Percentiles rank a stretch among this genome's conserved stretches.
Evolutionary conservation across 768 basidiomycete genomes (phyloP).

Genomic region (Dentipellis fragilis): DNA sequence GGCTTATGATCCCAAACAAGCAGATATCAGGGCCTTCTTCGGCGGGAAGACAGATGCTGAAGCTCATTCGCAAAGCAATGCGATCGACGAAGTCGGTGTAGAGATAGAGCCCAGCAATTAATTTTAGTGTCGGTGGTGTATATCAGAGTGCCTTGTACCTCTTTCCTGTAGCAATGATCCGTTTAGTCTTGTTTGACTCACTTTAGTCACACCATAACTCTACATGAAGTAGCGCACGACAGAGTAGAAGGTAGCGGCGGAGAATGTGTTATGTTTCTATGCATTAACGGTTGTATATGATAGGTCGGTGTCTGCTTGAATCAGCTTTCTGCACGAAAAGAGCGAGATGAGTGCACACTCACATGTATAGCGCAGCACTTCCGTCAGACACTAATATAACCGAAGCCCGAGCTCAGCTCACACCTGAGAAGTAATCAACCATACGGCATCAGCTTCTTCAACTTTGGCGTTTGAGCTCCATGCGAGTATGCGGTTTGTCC

Average conservation of each 20-base stretch:
- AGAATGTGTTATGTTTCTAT: not conserved
- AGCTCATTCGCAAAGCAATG: conserved; percentile 18
- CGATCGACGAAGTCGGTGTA: conserved; percentile 16
- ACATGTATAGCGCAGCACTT: no score
- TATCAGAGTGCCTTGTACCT: not conserved
- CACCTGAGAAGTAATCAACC: conserved; percentile 26
- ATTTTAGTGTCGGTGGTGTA: not conserved
- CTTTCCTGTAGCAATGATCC: no score
- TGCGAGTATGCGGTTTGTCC: conserved; percentile 58
- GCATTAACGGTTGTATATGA: not conserved
- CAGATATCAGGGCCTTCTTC: conserved; percentile 69
- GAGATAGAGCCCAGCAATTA: not conserved
- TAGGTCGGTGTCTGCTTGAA: not conserved
- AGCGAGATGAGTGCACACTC: no score
- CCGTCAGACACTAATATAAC: not conserved
- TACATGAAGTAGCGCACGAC: no score
- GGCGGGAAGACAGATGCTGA: conserved; percentile 22
- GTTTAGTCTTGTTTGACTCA: no score
- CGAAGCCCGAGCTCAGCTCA: not conserved
- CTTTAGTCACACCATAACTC: no score
- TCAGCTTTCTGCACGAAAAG: not conserved
- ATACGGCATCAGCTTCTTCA: conserved; percentile 70
- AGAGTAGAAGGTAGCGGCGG: no score
- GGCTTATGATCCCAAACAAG: conserved; percentile 66
- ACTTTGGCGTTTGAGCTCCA: conserved; percentile 49